phyloP scores from a whole-genome alignment of 2,329 filamentous ascomycete species.

The Pseudovirgaria hyperparasitica region DNA sequence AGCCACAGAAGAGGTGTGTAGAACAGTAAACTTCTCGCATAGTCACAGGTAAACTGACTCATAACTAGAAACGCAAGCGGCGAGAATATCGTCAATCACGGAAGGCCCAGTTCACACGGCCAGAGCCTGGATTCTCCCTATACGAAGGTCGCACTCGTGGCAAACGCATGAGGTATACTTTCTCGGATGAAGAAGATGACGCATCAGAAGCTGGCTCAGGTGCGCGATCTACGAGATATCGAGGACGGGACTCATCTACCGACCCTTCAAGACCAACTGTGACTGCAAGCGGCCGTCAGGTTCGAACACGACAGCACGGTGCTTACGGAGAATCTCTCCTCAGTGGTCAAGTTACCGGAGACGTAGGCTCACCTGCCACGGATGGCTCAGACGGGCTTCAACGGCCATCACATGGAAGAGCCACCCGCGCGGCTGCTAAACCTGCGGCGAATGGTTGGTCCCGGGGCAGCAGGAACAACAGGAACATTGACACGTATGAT shows the following conservation, averaged over 20 bases:
- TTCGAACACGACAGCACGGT: slow-evolving; percentile 51
- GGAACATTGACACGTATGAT: slow-evolving; percentile 41
- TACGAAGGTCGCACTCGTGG: slow-evolving; percentile 95
- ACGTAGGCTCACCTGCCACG: slow-evolving; percentile 27
- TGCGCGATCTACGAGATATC: slow-evolving; percentile 53
- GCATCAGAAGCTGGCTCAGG: slow-evolving; percentile 56
- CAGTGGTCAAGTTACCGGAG: slow-evolving; percentile 35
- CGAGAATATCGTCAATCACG: slow-evolving; percentile 81
- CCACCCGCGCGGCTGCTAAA: slow-evolving; percentile 21
- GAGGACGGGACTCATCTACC: slow-evolving; percentile 58
- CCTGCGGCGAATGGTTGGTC: slow-evolving; percentile 11
- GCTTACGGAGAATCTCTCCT: slow-evolving; percentile 51
- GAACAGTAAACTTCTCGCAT: background rate
- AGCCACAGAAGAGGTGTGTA: slow-evolving; percentile 70
- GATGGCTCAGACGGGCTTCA: slow-evolving; percentile 35
- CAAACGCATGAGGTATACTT: slow-evolving; percentile 94
- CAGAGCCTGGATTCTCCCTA: slow-evolving; percentile 78
- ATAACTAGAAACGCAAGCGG: slow-evolving; percentile 69
- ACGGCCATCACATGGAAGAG: slow-evolving; percentile 26
- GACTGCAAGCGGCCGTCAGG: slow-evolving; percentile 80
- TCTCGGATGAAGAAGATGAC: slow-evolving; percentile 68
- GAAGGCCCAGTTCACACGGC: slow-evolving; percentile 75
- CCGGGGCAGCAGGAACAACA: slow-evolving; percentile 13
- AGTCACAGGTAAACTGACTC: background rate
- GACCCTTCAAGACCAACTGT: slow-evolving; percentile 52